Evolutionary conservation across 176 grass and related monocot genomes (phyloP).

Genomic region (Tillandsia fasciculata): DNA sequence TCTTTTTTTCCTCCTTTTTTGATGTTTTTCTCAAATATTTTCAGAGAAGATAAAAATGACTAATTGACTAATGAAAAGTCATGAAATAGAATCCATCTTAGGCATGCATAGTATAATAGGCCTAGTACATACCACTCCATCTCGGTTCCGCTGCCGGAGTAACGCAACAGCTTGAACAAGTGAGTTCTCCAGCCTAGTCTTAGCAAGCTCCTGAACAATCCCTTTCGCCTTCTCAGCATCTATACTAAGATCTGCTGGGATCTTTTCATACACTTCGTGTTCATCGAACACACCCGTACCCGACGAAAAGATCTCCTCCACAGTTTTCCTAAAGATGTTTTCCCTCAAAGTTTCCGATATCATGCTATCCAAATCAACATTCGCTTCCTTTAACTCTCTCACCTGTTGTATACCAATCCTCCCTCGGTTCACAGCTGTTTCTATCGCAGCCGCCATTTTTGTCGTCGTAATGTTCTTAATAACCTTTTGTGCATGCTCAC

Average conservation of each 20-base stretch:
- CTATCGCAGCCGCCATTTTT: constrained; percentile 73
- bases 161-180: constrained; percentile 76
- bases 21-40: not conserved
- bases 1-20: no score
- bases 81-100: no score
- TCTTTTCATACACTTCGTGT: constrained; percentile 59
- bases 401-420: constrained; percentile 79
- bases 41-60: not conserved
- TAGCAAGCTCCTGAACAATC: constrained; percentile 57
- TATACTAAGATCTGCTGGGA: constrained; percentile 78
- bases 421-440: constrained; percentile 67
- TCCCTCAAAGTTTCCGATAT: constrained; percentile 64
- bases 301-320: constrained; percentile 76
- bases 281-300: constrained; percentile 86
- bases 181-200: constrained; percentile 59
- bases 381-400: constrained; percentile 64
- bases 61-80: no score
- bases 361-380: constrained; percentile 62
- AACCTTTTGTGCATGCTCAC: constrained; percentile 84
- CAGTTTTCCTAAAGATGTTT: constrained; percentile 67
- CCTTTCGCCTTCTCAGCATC: constrained; percentile 66
- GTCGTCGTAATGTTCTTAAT: constrained; percentile 88
- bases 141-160: constrained; percentile 73
- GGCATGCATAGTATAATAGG: not conserved
- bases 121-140: constrained; percentile 56